Conservation (phyloP, 1,284 basidiomycete genomes). For the Cutaneotrichosporon spelunceum region DNA sequence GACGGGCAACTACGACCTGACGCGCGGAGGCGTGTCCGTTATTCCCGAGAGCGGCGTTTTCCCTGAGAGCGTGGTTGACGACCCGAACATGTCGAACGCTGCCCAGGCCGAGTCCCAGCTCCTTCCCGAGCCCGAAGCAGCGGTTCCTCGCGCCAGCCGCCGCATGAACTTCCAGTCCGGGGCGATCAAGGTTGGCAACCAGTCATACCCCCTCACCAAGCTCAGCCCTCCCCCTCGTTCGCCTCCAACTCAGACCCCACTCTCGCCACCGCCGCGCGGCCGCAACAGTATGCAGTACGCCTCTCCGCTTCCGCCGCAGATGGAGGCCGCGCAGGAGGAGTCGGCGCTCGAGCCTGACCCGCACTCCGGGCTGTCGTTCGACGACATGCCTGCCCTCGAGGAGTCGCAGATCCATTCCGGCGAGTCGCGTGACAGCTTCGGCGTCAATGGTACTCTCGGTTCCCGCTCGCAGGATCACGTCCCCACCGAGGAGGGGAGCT, state of each 20-base stretch:
- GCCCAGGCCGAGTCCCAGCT: constrained; percentile 10
- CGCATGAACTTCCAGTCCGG: neutral
- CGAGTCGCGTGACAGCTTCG: neutral
- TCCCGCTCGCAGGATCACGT: neutral
- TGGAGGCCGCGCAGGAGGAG: neutral
- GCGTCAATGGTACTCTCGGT: neutral
- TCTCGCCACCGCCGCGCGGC: neutral
- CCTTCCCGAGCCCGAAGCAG: neutral
- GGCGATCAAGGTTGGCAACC: neutral
- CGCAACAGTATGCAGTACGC: neutral
- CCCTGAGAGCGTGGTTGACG: neutral
- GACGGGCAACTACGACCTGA: neutral
- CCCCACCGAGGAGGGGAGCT: neutral
- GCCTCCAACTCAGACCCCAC: neutral
- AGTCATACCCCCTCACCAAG: neutral
- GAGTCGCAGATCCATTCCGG: neutral
- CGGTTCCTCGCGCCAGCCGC: neutral
- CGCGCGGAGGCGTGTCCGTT: neutral
- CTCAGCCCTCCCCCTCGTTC: neutral
- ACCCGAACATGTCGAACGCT: neutral
- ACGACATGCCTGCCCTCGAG: neutral
- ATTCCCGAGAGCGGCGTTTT: neutral
- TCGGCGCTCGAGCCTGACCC: neutral
- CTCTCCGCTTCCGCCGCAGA: neutral
- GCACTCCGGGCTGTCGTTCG: neutral